Evolutionary conservation across 208 protist species (phyloP), one percentile per base, ranked within the genome.

Genomic region (Herpetomonas samuelpessoai): DNA sequence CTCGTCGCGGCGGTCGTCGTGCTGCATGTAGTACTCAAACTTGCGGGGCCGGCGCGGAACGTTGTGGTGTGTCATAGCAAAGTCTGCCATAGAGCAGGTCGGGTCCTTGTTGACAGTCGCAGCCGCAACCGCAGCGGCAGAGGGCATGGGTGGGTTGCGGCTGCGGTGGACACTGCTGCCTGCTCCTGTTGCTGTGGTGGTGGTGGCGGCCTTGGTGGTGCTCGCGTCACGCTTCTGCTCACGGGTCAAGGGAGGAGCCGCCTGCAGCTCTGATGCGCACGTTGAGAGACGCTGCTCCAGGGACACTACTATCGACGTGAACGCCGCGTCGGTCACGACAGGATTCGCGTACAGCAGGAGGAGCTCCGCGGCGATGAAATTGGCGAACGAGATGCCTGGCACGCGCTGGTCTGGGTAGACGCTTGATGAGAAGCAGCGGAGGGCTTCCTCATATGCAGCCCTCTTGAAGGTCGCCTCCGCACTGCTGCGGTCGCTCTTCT

Each of bases 1-100:
- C 68, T 88, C 80, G 51, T 93, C 89, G 16, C 74, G 72, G 49
- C 81, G 81, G 56, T 93, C 84, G 14, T 71, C 65, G 38, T 77
- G 65, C 12, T 70, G 72, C 51, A 74, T 65, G 65, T 92, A 91
- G 56, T 62, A 62, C 39, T 87, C 81, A 45, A 92, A 92, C 61
- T 68, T 71, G 27, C 70, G 74, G 52, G 58, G 19, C 44, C 60
- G 56, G 21, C 66, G 68, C 16, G 35, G 7, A 2, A 62, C 65
- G n/a, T 62, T 71, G 26, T 22, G 56, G 60, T 88, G 72, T 2
- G 47, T 64, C 39, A 84, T 76, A 25, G 62, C 61, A 55, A 67
- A 82, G 16, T 56, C 45, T 0, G 30, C 7, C 35, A 41, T 41
- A 18, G 35, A 41, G 35, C 35, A 41, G 35, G 35, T 41, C 35